Evolutionary conservation across 345 rosid genomes (phyloP).

Genomic region (Eucalyptus globulus): DNA sequence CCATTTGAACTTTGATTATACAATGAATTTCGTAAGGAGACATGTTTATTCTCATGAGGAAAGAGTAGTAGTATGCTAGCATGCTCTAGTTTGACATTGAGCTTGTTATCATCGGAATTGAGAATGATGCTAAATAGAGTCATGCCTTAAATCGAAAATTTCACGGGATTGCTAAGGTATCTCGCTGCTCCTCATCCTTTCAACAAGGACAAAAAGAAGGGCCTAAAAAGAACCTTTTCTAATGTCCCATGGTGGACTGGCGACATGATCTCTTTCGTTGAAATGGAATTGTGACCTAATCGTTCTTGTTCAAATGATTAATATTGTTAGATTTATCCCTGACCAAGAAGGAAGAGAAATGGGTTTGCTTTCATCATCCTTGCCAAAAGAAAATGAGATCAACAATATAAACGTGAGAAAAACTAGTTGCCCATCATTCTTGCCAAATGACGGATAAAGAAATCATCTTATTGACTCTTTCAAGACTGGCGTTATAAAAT

Average conservation of each 20-base stretch:
- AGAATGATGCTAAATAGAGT: neutral
- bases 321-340: neutral
- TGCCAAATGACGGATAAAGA: neutral
- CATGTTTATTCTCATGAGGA: neutral
- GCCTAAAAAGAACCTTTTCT: neutral
- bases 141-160: neutral
- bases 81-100: neutral
- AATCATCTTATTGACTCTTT: neutral
- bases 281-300: neutral
- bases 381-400: neutral
- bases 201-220: neutral
- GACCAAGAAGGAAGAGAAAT: neutral
- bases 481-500: neutral
- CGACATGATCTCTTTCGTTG: neutral
- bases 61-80: neutral
- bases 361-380: neutral
- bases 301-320: neutral
- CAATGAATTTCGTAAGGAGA: neutral
- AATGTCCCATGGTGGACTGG: neutral
- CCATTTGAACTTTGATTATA: neutral
- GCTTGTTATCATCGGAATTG: neutral
- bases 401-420: neutral
- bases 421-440: neutral
- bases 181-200: neutral
- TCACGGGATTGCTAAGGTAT: neutral